Percentiles rank a stretch among this genome's conserved stretches.
Evolutionary conservation across 2,329 filamentous ascomycete genomes (phyloP).

Genomic region (Botrytis hyacinthi): DNA sequence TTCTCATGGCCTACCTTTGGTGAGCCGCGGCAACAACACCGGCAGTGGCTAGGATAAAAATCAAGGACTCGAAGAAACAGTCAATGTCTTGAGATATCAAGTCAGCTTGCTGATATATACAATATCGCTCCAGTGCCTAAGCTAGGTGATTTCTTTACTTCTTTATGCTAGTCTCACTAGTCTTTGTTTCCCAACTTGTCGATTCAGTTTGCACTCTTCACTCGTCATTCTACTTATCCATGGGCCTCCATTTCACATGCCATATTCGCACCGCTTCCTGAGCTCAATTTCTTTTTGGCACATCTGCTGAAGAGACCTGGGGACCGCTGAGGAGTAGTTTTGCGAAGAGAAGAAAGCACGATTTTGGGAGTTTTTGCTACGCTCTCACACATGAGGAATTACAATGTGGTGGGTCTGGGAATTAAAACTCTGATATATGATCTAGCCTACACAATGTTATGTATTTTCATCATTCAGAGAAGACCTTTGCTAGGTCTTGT

Average conservation of each 20-base stretch:
- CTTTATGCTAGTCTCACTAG: neutral
- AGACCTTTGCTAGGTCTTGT: neutral
- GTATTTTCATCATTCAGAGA: accelerated
- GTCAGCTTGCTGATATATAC: neutral
- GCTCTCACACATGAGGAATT: neutral
- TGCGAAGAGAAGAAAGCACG: neutral
- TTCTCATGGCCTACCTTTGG: neutral
- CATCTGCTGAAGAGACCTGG: neutral
- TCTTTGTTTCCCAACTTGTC: neutral
- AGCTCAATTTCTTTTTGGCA: neutral
- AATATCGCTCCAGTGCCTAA: neutral
- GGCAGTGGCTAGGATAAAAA: neutral
- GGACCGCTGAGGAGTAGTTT: neutral
- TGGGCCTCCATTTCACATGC: neutral
- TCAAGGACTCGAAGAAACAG: neutral
- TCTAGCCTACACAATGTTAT: neutral
- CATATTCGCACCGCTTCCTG: neutral
- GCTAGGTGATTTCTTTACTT: neutral
- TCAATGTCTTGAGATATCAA: neutral
- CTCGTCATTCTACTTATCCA: neutral
- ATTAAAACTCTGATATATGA: accelerated
- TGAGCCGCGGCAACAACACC: neutral
- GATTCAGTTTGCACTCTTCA: neutral
- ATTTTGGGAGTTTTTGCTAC: neutral
- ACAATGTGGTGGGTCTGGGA: neutral